A percentile compares a stretch with the other conserved stretches of the same genome.
Conservation (phyloP, 306 rosid species). For the Cicer chorassanicum region DNA sequence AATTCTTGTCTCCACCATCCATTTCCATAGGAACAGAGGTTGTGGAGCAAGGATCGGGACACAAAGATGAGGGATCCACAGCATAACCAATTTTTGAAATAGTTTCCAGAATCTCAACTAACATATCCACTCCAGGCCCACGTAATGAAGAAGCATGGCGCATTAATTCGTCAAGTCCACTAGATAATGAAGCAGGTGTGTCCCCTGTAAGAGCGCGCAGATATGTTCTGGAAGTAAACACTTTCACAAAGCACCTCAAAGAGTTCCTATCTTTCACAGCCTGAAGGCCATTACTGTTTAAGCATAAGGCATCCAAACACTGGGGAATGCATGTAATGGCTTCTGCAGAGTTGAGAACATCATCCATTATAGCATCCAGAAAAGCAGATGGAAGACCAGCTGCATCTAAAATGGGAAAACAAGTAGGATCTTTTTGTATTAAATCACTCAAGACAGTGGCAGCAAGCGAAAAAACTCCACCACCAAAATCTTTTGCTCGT, state of each 20-base stretch:
- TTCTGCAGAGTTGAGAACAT: slow-evolving; percentile 87
- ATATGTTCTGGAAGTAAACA: slow-evolving; percentile 85
- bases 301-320: slow-evolving; percentile 92
- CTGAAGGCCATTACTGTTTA: slow-evolving; percentile 85
- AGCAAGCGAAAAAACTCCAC: slow-evolving; percentile 95
- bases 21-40: slow-evolving; percentile 92
- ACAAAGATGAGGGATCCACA: slow-evolving; percentile 55
- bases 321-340: slow-evolving; percentile 97
- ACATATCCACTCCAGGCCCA: slow-evolving; percentile 94
- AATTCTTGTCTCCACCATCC: slow-evolving; percentile 73
- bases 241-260: slow-evolving; percentile 89
- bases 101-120: slow-evolving; percentile 78
- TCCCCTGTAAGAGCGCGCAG: slow-evolving; percentile 84
- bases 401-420: slow-evolving; percentile 84
- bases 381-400: slow-evolving; percentile 95
- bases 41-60: slow-evolving; percentile 68
- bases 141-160: slow-evolving; percentile 93
- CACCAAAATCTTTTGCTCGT: slow-evolving; percentile 94
- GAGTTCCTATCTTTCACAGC: slow-evolving; percentile 87
- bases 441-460: slow-evolving; percentile 97
- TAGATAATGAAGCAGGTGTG: slow-evolving; percentile 81
- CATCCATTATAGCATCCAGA: slow-evolving; percentile 94
- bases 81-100: slow-evolving; percentile 81
- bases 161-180: slow-evolving; percentile 95
- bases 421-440: slow-evolving; percentile 97